phyloP scores from a whole-genome alignment of 768 basidiomycete species.

The Tylopilus plumbeoviolaceoides region DNA sequence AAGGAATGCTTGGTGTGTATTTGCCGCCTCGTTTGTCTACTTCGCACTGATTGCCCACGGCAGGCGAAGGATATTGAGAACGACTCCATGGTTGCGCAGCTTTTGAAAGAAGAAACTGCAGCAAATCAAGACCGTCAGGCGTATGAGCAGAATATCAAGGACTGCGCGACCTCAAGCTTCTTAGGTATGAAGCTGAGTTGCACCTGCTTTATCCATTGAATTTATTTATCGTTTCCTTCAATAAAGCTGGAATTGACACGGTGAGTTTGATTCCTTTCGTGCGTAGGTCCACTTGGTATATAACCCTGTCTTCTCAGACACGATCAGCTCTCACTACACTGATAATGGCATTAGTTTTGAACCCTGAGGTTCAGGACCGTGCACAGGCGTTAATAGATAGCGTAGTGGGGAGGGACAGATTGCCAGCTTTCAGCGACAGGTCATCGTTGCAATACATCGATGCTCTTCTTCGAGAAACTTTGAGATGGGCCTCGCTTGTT shows the following conservation, averaged over 20 bases:
- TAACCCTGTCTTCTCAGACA: conserved; percentile 9
- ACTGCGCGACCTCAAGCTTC: conserved; percentile 17
- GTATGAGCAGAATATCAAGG: conserved; percentile 19
- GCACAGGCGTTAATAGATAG: conserved; percentile 16
- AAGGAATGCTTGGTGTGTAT: conserved; percentile 17
- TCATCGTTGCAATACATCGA: conserved; percentile 19
- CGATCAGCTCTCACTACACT: conserved; percentile 12
- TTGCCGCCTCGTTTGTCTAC: background rate
- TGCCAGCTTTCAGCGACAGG: conserved; percentile 16
- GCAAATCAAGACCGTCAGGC: background rate
- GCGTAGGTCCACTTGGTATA: background rate
- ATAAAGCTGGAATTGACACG: conserved; percentile 15
- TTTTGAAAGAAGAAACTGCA: conserved; percentile 3
- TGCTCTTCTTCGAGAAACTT: conserved; percentile 20
- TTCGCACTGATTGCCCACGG: background rate
- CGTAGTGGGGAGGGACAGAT: conserved; percentile 18
- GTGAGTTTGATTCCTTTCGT: conserved; percentile 2
- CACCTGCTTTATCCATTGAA: background rate
- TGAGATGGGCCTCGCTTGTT: conserved; percentile 20
- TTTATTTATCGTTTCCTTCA: background rate
- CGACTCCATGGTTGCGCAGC: conserved; percentile 22
- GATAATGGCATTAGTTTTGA: conserved; percentile 17
- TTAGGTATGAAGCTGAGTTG: conserved; percentile 11
- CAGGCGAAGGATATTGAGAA: conserved; percentile 21
- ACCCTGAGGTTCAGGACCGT: conserved; percentile 22